These are phyloP conservation scores for Monosporascus sp. DNA, from an alignment of 2,329 filamentous ascomycete species.

Conservation along the genomic window DNA sequence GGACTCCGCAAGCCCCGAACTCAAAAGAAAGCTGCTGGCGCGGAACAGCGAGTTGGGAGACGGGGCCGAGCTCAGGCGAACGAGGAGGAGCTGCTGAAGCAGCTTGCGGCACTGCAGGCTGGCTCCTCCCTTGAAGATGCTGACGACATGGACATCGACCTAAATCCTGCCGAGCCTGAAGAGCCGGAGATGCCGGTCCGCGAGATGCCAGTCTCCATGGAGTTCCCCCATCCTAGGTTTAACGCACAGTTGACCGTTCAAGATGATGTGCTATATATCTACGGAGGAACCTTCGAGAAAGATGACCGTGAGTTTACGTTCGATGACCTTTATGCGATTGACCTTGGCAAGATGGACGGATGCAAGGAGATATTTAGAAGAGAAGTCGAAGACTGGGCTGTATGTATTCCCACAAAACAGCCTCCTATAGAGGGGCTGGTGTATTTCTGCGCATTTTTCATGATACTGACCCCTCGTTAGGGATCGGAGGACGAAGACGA, in stretches of 20 bases:
- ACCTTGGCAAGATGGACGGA: slow-evolving; percentile 91
- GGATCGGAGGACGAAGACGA: slow-evolving; percentile 46
- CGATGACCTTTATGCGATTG: slow-evolving; percentile 88
- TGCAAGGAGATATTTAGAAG: slow-evolving; percentile 86
- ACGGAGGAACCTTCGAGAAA: slow-evolving; percentile 92
- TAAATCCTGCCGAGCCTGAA: slow-evolving; percentile 45
- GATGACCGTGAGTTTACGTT: slow-evolving; percentile 94
- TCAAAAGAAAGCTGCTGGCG: slow-evolving; percentile 55
- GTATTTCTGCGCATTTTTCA: background rate
- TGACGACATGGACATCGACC: slow-evolving; percentile 37
- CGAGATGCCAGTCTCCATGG: slow-evolving; percentile 63
- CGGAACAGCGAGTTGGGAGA: slow-evolving; percentile 52
- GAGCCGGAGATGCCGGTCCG: slow-evolving; percentile 54
- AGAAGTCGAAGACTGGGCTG: slow-evolving; percentile 77
- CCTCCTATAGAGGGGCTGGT: background rate
- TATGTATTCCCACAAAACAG: slow-evolving; percentile 31
- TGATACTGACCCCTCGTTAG: slow-evolving; percentile 31
- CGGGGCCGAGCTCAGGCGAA: slow-evolving; percentile 79
- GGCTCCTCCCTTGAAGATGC: slow-evolving; percentile 57
- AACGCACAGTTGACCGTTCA: slow-evolving; percentile 88
- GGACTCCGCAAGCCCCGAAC: slow-evolving; percentile 67
- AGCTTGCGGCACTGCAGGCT: slow-evolving; percentile 78
- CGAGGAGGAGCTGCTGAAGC: slow-evolving; percentile 83
- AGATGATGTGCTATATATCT: slow-evolving; percentile 88
- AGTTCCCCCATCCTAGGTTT: slow-evolving; percentile 85